Conservation (phyloP, 2,329 filamentous ascomycete species). For the Fusarium penzigii region DNA sequence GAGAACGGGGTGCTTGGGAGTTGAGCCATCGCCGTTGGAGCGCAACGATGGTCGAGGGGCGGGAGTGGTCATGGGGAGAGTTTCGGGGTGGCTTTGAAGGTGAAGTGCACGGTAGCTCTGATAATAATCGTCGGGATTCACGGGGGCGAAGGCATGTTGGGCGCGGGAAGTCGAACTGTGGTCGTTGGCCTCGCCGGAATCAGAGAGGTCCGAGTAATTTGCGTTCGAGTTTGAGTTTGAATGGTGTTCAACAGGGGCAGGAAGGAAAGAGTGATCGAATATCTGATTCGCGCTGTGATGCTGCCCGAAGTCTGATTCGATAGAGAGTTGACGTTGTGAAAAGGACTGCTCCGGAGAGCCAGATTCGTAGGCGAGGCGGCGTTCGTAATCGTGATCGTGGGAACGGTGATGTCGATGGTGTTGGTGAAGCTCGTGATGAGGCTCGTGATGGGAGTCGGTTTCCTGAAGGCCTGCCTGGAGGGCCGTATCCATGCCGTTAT, state of each 20-base stretch:
- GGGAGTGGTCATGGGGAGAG: slow-evolving; percentile 39
- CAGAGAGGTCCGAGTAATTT: slow-evolving; percentile 18
- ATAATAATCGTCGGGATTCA: slow-evolving; percentile 59
- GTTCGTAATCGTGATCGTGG: slow-evolving; percentile 31
- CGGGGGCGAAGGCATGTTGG: slow-evolving; percentile 42
- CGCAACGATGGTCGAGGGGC: slow-evolving; percentile 46
- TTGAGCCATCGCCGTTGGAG: slow-evolving; percentile 52
- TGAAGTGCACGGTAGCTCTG: slow-evolving; percentile 47
- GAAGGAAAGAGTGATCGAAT: slow-evolving; percentile 22
- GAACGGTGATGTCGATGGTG: slow-evolving; percentile 32
- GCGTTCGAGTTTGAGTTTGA: slow-evolving; percentile 15
- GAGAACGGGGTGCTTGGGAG: slow-evolving; percentile 48
- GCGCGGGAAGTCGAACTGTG: slow-evolving; percentile 24
- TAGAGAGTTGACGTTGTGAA: slow-evolving; percentile 27
- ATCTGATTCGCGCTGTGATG: slow-evolving; percentile 11
- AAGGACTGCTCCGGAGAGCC: slow-evolving; percentile 15
- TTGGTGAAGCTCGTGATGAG: slow-evolving; percentile 22
- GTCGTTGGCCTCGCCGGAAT: slow-evolving; percentile 23
- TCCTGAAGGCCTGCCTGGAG: slow-evolving; percentile 30
- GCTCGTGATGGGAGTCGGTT: slow-evolving; percentile 29
- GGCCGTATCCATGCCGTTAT: slow-evolving; percentile 40
- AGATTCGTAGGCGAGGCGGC: slow-evolving; percentile 21
- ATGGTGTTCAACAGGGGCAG: slow-evolving; percentile 12
- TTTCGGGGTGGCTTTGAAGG: slow-evolving; percentile 37
- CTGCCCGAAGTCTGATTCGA: slow-evolving; percentile 13